Base-by-base conservation (phyloP, 2,329 filamentous ascomycete species). In the Nothomitra cinnamomea region DNA sequence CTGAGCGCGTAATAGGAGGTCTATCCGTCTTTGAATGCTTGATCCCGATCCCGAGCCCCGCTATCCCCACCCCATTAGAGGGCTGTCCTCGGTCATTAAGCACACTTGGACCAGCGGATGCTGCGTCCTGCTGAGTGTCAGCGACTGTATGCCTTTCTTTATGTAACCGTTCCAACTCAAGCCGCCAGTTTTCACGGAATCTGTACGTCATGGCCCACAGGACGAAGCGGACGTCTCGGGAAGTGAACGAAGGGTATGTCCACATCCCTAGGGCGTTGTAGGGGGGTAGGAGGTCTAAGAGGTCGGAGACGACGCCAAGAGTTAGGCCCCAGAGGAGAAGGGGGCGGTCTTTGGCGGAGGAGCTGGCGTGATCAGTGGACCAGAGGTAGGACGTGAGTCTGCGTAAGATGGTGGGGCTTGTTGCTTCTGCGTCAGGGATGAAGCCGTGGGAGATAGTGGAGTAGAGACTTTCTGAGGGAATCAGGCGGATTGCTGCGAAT, bases 261-360 rank as follows among this genome's bases (percentile, higher is more conserved):
- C 81, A 85, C 24, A 83, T 63, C 35, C 75, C 67, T 2, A 83
- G 71, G 1, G 79, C 75, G 53, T 76, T 78, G 57, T 74, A 69
- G 36, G 77, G 69, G 1, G 80, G 79, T 2, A 84, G 66, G 60
- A 82, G 73, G 57, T 84, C 79, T 22, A 85, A 70, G 57, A 85
- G 79, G 63, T 85, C 82, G 15, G 78, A 77, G 40, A 84, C 65
- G 32, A 85, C 76, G 3, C 80, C 81, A 1, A 85, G 68, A 0
- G 82, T 84, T 35, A 85, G 63, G 0, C 82, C 82, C 82, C 82
- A 85, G 1, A 85, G 74, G 10, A 83, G 65, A 1, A 85, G 67
- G 1, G 79, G 77, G 24, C 63, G 63, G 57, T 63, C 59, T 58
- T 64, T 63, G 57, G 68, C 60, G 58, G 53, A 57, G 66, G 61